phyloP scores from a whole-genome alignment of 78 protist genomes.

The Protostelium mycophagum region DNA sequence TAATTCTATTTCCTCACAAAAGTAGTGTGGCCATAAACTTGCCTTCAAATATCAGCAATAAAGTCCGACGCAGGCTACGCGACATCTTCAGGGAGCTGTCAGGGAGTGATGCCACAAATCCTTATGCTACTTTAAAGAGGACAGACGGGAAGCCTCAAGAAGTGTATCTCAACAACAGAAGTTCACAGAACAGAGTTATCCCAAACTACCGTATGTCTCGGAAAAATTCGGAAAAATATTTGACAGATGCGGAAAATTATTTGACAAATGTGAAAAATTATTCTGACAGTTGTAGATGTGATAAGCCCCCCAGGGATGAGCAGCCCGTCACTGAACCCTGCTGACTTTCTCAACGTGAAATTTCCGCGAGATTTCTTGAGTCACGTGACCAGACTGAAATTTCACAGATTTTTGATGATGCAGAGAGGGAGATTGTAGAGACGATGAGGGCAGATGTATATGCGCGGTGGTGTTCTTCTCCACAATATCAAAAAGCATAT shows the following conservation, averaged over 20 bases:
- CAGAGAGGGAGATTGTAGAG: not conserved
- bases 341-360: no score
- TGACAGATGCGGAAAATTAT: not conserved
- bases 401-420: not conserved
- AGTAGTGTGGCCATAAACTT: not conserved
- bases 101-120: not conserved
- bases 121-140: not conserved
- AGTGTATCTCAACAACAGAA: not conserved
- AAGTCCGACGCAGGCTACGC: not conserved
- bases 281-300: not conserved
- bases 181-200: not conserved
- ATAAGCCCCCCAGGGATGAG: not conserved
- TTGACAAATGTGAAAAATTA: not conserved
- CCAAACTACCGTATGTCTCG: not conserved
- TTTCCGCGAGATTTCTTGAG: no score
- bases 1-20: not conserved
- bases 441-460: not conserved
- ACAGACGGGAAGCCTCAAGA: not conserved
- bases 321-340: no score
- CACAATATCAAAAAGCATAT: not conserved
- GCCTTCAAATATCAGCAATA: not conserved
- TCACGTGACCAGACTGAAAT: no score
- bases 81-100: not conserved
- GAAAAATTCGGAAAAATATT: not conserved
- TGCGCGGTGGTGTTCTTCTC: not conserved